phyloP scores from a whole-genome alignment of 2,329 filamentous ascomycete species.

The Aphanocladium album region DNA sequence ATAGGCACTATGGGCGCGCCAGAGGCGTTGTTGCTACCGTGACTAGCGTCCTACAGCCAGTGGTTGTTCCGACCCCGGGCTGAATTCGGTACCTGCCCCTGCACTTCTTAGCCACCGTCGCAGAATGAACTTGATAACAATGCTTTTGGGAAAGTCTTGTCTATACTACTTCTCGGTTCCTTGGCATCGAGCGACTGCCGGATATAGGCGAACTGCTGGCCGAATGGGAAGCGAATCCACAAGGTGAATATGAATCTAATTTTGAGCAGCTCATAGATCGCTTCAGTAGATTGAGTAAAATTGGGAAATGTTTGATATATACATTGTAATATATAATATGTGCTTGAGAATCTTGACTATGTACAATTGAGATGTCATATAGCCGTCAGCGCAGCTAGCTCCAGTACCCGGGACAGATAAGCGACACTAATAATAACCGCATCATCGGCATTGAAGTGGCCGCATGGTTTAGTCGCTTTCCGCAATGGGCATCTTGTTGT shows the following conservation, averaged over 20 bases:
- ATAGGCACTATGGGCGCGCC: not conserved
- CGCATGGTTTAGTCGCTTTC: not conserved
- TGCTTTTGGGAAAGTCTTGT: no score
- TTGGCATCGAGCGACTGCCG: not conserved
- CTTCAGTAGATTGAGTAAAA: no score
- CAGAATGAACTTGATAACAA: no score
- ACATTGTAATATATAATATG: slow-evolving; percentile 6
- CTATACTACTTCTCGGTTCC: no score
- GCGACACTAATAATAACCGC: not conserved
- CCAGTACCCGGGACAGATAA: not conserved
- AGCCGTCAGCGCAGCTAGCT: not conserved
- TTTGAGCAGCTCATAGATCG: no score
- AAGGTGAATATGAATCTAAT: no score
- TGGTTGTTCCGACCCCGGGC: not conserved
- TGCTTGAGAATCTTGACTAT: not conserved
- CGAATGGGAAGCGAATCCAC: not conserved
- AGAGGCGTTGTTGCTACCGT: not conserved
- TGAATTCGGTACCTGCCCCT: not conserved
- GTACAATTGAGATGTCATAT: not conserved
- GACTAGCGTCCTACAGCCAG: not conserved
- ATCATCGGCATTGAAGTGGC: not conserved
- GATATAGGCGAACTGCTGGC: not conserved
- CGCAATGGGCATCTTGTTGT: not conserved
- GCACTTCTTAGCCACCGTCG: not conserved
- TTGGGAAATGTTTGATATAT: not conserved